Evolutionary conservation across 768 basidiomycete species (phyloP).

Genomic region (Auricularia cornea): DNA sequence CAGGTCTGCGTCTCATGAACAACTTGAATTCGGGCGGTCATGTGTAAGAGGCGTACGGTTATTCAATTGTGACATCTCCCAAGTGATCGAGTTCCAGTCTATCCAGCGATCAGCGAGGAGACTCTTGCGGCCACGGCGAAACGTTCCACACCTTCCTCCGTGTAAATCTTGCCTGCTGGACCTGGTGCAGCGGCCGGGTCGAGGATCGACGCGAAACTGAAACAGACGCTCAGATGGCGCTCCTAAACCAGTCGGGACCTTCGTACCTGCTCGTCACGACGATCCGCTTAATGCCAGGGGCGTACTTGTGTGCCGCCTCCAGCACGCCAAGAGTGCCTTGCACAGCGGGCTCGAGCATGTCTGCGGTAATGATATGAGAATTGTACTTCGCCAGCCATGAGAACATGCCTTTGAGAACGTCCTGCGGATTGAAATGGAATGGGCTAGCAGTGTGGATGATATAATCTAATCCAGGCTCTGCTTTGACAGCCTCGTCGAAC

Average conservation of each 20-base stretch:
- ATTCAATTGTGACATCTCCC: background rate
- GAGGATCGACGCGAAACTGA: background rate
- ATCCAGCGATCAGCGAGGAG: background rate
- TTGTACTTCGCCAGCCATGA: no score
- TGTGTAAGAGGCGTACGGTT: background rate
- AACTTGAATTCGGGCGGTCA: no score
- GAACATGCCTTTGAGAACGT: slow-evolving; percentile 31
- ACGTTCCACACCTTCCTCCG: background rate
- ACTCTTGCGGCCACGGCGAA: background rate
- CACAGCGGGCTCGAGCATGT: slow-evolving; percentile 14
- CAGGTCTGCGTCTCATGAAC: no score
- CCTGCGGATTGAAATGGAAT: slow-evolving; percentile 36
- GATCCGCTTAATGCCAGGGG: slow-evolving; percentile 10
- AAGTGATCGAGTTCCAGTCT: slow-evolving; percentile 3
- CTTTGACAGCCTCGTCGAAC: slow-evolving; percentile 70
- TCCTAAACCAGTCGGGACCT: no score
- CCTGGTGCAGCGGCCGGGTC: background rate
- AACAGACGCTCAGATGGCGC: no score
- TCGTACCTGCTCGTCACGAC: slow-evolving; percentile 12
- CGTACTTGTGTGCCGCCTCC: slow-evolving; percentile 5
- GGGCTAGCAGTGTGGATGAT: slow-evolving; percentile 66
- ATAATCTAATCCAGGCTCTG: slow-evolving; percentile 46
- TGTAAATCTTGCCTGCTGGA: background rate
- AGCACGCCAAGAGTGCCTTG: slow-evolving; percentile 14
- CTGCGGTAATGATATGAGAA: background rate